phyloP scores from a whole-genome alignment of 163 green algal genomes.

The Chlamydomonas reinhardtii region DNA sequence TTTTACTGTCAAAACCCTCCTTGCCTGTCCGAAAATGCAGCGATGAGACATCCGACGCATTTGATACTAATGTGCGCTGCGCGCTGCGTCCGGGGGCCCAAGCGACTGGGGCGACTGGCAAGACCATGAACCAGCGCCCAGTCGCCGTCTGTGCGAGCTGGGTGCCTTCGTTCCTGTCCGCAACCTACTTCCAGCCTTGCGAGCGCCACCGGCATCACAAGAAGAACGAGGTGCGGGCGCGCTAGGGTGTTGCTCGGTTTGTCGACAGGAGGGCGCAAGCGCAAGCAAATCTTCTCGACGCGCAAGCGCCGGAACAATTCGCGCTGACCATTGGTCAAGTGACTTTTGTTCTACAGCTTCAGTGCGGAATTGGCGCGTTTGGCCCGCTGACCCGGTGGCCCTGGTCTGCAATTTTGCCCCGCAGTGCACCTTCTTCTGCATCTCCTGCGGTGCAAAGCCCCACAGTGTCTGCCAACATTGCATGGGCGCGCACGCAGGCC shows the following conservation, averaged over 20 bases:
- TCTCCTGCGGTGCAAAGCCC: conserved; percentile 43
- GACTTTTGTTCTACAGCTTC: too few relatives aligned
- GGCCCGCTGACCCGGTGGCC: too few relatives aligned
- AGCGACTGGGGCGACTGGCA: not conserved
- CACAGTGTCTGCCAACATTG: conserved; percentile 61
- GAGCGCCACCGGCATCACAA: conserved; percentile 27
- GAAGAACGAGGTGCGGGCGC: conserved; percentile 41
- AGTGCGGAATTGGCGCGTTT: too few relatives aligned
- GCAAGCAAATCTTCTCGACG: not conserved
- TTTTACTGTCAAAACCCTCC: too few relatives aligned
- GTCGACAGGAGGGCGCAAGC: too few relatives aligned
- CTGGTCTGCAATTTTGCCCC: conserved; percentile 32
- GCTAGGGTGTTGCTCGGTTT: not conserved
- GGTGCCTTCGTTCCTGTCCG: conserved; percentile 10
- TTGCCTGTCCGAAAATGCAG: too few relatives aligned
- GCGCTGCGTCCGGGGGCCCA: too few relatives aligned
- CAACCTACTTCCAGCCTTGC: conserved; percentile 42
- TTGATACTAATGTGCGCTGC: too few relatives aligned
- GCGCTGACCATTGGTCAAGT: not conserved
- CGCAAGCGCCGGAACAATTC: not conserved
- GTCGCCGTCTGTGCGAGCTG: not conserved
- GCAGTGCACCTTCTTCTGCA: conserved; percentile 68
- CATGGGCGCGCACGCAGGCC: conserved; percentile 55
- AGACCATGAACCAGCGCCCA: not conserved
- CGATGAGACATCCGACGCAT: too few relatives aligned